Evolutionary conservation across 2,329 filamentous ascomycete genomes (phyloP), one percentile per base, ranked within the genome.

Genomic region (Diplodia mutila): DNA sequence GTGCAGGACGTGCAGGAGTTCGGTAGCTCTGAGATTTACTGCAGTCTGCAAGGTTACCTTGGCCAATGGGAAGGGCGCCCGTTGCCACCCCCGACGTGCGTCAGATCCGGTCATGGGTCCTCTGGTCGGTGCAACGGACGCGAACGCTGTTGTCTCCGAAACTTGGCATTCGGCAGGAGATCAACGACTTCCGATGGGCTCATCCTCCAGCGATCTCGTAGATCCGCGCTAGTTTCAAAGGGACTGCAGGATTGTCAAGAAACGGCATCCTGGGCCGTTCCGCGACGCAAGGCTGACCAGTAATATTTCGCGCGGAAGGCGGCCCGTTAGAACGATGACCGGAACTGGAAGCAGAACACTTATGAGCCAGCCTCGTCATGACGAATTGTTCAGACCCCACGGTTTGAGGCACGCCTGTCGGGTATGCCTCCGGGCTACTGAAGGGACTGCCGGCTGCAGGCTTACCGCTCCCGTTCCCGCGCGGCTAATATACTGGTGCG

Each of bases 271-370:
- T n/a, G 55, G 37, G 23, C 37, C 55, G 39, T 29, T 27, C 55
- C 39, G 55, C 55, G 18, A 25, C 21, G 32, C 55, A 48, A 61
- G 23, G 55, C 39, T 61, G 55, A 18, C 55, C 55, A 61, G 23
- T 61, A 1, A 61, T 1, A 46, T 18, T 8, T 4, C 34, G 27
- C 27, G 37, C 37, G 55, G 55, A 32, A 11, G 23, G 3, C 55
- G 37, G 55, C 14, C 55, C 37, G 23, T 25, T n/a, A 39, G 39
- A 27, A 27, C 55, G 39, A 61, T 39, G 21, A 12, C 37, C 23
- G 37, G 37, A 21, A 25, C 25, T 48, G 55, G 14, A 39, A n/a
- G 37, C 55, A 46, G 54, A 57, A 42, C 8, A 39, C 37, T 9
- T 9, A 18, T 34, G 9, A 57, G 54, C 34, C 34, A 57, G 42